These are phyloP conservation scores for Ustilago crameri DNA, from an alignment of 1,284 basidiomycete species.

Conservation along the genomic window DNA sequence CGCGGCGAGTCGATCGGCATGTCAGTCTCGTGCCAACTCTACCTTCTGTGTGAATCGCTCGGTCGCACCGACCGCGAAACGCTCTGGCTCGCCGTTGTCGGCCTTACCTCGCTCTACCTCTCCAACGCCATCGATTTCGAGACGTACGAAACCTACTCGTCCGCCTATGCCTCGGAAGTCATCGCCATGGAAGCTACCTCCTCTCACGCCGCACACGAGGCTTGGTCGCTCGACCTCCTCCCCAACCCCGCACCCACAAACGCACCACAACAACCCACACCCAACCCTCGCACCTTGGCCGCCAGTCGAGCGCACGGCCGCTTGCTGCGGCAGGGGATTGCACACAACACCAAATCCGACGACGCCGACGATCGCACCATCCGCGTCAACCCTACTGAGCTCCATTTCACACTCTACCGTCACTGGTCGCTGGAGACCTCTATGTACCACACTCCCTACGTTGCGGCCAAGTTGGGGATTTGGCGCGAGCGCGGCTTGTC, in stretches of 20 bases:
- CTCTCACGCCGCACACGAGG: constrained; percentile 9
- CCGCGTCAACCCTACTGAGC: constrained; percentile 55
- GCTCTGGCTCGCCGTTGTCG: constrained; percentile 92
- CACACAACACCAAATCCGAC: constrained; percentile 31
- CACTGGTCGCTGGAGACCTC: constrained; percentile 98
- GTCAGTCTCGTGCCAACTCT: constrained; percentile 87
- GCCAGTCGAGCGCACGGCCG: constrained; percentile 6
- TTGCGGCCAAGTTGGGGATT: constrained; percentile 91
- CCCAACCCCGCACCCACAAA: neutral
- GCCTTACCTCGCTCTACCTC: constrained; percentile 91
- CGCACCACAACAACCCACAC: neutral
- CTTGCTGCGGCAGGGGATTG: constrained; percentile 10
- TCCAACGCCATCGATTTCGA: constrained; percentile 86
- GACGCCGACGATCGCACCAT: constrained; percentile 61
- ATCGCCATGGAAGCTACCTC: constrained; percentile 44
- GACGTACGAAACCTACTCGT: constrained; percentile 76
- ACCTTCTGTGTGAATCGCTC: constrained; percentile 86
- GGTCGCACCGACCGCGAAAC: constrained; percentile 92
- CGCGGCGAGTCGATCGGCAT: constrained; percentile 88
- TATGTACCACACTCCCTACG: constrained; percentile 97
- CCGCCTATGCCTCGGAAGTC: constrained; percentile 59
- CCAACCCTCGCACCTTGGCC: neutral
- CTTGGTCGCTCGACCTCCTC: constrained; percentile 39
- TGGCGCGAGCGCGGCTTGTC: constrained; percentile 95
- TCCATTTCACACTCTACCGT: constrained; percentile 88